Evolutionary conservation across 2,329 filamentous ascomycete species (phyloP), one percentile per base, ranked within the genome.

Genomic region (Sarocladium kiliense): DNA sequence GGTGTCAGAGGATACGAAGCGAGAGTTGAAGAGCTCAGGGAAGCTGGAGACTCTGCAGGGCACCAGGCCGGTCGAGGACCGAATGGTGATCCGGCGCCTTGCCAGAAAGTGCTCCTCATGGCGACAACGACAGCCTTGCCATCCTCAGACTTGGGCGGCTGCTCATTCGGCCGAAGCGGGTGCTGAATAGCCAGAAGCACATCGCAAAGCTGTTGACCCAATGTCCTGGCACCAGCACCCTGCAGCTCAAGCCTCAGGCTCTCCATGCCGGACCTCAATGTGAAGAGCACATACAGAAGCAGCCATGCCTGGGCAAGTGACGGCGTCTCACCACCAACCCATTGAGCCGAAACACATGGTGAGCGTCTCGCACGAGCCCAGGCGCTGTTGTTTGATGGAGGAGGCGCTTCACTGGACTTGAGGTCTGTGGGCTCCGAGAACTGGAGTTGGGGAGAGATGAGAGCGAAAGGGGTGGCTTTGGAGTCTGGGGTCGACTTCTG

Each of bases 71-170:
- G 77, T 21, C 84, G 84, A 45, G 84, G 73, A 11, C 86, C 86
- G 56, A 87, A 79, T 6, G 86, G 86, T 1, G 84, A 86, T 18
- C 79, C 85, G 27, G 85, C 85, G 45, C 85, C 85, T 63, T 88
- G 85, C 85, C 85, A 88, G 73, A 88, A 88, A 32, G 84, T 75
- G 66, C 74, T 74, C 58, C 78, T 75, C 56, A 79, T 72, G 54
- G 78, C 64, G 50, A 82, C 63, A 10, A 71, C 65, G 58, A 66
- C 69, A 53, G 70, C 67, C 23, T 64, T 65, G 47, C 66, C 65
- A 6, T 56, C 56, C 1, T 57, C 53, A n/a, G 57, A 19, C 55
- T 61, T 32, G 18, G 50, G 44, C 4, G 12, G 37, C 21, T 53
- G 6, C 34, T 50, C 51, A 21, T 50, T 50, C 32, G 64, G 58